phyloP scores from a whole-genome alignment of 2,329 filamentous ascomycete genomes.

The Fusarium sp. region DNA sequence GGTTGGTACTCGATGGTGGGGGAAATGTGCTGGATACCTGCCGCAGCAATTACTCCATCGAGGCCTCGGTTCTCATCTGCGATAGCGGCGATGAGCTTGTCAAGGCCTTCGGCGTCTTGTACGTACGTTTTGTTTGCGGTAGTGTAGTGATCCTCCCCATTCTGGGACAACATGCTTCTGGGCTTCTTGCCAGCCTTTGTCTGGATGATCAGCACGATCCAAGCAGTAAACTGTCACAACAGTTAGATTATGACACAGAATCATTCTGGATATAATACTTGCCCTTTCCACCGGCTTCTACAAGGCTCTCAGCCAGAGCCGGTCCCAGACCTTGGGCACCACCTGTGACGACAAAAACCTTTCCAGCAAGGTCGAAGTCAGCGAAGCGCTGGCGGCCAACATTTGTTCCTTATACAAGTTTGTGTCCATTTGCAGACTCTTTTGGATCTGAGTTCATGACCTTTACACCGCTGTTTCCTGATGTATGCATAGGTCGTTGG shows the following conservation, averaged over 20 bases:
- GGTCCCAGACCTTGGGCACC: constrained; percentile 82
- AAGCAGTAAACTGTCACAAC: constrained; percentile 1
- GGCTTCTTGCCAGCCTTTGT: constrained; percentile 73
- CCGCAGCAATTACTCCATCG: constrained; percentile 81
- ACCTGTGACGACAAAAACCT: constrained; percentile 81
- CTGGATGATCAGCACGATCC: constrained; percentile 49
- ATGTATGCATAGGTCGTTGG: constrained; percentile 13
- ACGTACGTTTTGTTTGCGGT: constrained; percentile 87
- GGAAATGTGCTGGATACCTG: constrained; percentile 84
- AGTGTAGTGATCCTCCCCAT: constrained; percentile 75
- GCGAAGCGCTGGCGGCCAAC: constrained; percentile 63
- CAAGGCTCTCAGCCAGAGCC: constrained; percentile 80
- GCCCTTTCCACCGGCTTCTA: constrained; percentile 83
- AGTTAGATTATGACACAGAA: fast-evolving
- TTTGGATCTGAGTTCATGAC: constrained; percentile 46
- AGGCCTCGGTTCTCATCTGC: constrained; percentile 77
- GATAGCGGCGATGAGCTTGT: constrained; percentile 76
- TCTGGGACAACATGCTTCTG: constrained; percentile 67
- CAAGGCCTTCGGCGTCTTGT: constrained; percentile 77
- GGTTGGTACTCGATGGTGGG: constrained; percentile 84
- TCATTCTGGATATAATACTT: neutral
- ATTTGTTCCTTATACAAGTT: constrained; percentile 34
- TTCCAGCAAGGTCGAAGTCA: constrained; percentile 81
- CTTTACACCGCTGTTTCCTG: constrained; percentile 17
- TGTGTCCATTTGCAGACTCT: constrained; percentile 33